Conservation (phyloP, 257 asterid genomes). For the Nicotiana noctiflora region DNA sequence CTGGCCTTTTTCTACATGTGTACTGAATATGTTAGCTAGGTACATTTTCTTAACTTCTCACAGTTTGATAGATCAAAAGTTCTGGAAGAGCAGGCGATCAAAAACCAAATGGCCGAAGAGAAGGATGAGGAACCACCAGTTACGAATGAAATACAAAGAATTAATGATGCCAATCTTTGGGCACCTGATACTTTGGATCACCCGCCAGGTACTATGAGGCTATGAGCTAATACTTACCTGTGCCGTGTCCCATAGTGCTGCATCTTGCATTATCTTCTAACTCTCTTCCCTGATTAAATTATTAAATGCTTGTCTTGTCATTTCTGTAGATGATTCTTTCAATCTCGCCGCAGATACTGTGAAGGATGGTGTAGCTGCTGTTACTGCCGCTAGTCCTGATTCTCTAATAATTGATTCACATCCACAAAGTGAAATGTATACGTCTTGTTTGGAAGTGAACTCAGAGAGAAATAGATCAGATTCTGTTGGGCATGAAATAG, state of each 20-base stretch:
- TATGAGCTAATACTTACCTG: slow-evolving; percentile 13
- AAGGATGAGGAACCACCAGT: slow-evolving; percentile 23
- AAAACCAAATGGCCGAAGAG: slow-evolving; percentile 26
- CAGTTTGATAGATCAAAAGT: slow-evolving; percentile 34
- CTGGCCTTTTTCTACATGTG: neutral
- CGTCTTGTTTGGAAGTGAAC: slow-evolving; percentile 27
- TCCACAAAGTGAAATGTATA: slow-evolving; percentile 43
- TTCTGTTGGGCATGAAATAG: slow-evolving; percentile 51
- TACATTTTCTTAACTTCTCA: slow-evolving; percentile 20
- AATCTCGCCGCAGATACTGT: slow-evolving; percentile 19
- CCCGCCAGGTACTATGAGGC: slow-evolving; percentile 41
- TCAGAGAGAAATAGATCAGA: slow-evolving; percentile 48
- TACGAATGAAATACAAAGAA: slow-evolving; percentile 29
- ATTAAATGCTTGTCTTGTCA: neutral
- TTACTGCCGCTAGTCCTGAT: slow-evolving; percentile 28
- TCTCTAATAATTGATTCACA: slow-evolving; percentile 39
- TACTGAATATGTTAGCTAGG: slow-evolving; percentile 13
- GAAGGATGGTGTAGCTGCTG: slow-evolving; percentile 26
- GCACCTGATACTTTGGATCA: slow-evolving; percentile 62
- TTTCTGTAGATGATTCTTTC: slow-evolving; percentile 36
- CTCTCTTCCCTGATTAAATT: slow-evolving; percentile 1
- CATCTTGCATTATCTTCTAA: neutral
- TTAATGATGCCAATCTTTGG: slow-evolving; percentile 30
- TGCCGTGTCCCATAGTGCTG: neutral
- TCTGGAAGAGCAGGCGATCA: slow-evolving; percentile 17